These are phyloP conservation scores for Hypoxylon fuscum DNA, from an alignment of 495 filamentous ascomycete species.

Conservation along the genomic window DNA sequence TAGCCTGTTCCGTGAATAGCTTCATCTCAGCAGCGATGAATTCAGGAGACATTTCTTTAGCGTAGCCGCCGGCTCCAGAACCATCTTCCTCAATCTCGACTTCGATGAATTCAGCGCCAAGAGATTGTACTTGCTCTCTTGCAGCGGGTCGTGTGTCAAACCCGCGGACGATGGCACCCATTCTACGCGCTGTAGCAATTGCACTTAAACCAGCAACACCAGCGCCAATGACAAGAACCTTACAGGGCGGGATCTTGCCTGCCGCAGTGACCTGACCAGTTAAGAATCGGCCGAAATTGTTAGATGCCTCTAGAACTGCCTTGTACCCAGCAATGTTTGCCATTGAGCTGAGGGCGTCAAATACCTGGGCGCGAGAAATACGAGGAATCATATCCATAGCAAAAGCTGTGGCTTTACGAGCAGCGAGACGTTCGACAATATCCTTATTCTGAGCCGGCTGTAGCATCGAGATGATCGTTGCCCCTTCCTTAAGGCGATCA, in stretches of 20 bases:
- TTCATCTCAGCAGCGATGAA: constrained; percentile 91
- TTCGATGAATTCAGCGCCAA: constrained; percentile 85
- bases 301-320: constrained; percentile 82
- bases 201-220: constrained; percentile 84
- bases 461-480: constrained; percentile 77
- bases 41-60: constrained; percentile 88
- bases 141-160: constrained; percentile 83
- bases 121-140: constrained; percentile 83
- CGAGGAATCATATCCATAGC: constrained; percentile 88
- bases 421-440: constrained; percentile 72
- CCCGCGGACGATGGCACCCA: constrained; percentile 85
- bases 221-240: constrained; percentile 83
- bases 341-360: constrained; percentile 85
- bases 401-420: constrained; percentile 71
- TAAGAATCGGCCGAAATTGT: constrained; percentile 81
- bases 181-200: constrained; percentile 78
- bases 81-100: constrained; percentile 86
- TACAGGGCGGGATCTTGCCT: constrained; percentile 82
- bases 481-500: constrained; percentile 65
- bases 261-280: constrained; percentile 86
- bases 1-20: constrained; percentile 80
- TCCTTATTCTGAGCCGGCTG: constrained; percentile 77
- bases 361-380: constrained; percentile 82
- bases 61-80: constrained; percentile 81
- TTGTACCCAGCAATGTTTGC: constrained; percentile 90